Base-by-base conservation (phyloP, 768 basidiomycete species). In the Cystoderma amianthinum region DNA sequence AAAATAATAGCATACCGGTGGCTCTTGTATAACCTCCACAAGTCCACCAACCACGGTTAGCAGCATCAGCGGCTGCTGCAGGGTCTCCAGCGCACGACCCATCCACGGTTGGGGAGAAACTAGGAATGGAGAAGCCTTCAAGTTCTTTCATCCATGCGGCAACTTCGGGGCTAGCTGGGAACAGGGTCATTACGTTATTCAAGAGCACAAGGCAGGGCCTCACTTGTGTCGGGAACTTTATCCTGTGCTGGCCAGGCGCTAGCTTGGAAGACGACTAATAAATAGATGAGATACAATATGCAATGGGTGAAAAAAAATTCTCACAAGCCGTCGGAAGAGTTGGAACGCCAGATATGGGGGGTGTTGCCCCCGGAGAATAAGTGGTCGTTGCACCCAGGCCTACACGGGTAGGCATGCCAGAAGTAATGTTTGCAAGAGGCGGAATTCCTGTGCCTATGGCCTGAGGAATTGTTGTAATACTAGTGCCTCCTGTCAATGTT, bases 1-100 rank as follows among this genome's bases (percentile, higher is more conserved):
- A n/a, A n/a, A 35, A 22, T 2, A 21, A 33, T 6, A 28, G 41
- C 47, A 32, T 46, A 70, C 68, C 78, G 13, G 69, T 72, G 36
- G 48, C 43, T 5, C 82, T 70, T 11, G 80, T 80, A 50, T 68
- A 69, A 9, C 82, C 82, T 52, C 88, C 85, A 51, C 90, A 94
- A 20, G 91, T 87, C 90, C 90, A 94, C 90, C 90, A 94, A 33
- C 89, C 89, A 48, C 77, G 77, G 34, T 59, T 59, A n/a, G 72
- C 63, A 23, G 81, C 76, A 33, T 82, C 59, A 0, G 74, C 64
- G 3, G 74, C 77, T 3, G 77, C 74, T 5, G 51, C 56, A 17
- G 81, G 69, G 49, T 87, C 76, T 37, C 69, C 68, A 10, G 50
- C 63, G 57, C 90, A 93, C 1, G 80, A 73, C n/a, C 85, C 85